A percentile compares a stretch with the other conserved stretches of the same genome.
Evolutionary conservation across 768 basidiomycete species (phyloP).

Genomic region (Crepidotus variabilis): DNA sequence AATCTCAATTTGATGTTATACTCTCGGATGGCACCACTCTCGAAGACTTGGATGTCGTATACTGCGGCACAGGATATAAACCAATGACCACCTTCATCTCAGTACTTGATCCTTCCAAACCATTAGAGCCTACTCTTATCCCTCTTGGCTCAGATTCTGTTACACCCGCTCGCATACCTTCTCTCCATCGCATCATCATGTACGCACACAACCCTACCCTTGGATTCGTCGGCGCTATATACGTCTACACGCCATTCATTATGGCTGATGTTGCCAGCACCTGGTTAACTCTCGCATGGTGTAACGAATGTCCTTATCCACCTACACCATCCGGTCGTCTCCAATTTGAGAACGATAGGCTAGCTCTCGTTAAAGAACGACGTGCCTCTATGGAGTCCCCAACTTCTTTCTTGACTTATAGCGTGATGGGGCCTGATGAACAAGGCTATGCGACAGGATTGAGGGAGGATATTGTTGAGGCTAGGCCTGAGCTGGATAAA

Average conservation of each 20-base stretch:
- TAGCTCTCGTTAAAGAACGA: conserved; percentile 21
- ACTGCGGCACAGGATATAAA: conserved; percentile 46
- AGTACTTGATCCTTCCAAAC: conserved; percentile 20
- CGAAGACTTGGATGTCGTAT: conserved; percentile 36
- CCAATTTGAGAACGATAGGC: conserved; percentile 32
- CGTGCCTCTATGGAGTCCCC: conserved; percentile 18
- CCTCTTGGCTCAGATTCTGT: conserved; percentile 25
- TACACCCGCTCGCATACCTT: conserved; percentile 36
- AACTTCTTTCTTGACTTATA: conserved; percentile 32
- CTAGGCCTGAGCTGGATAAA: conserved; percentile 23
- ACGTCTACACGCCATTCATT: conserved; percentile 44
- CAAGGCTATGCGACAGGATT: conserved; percentile 31
- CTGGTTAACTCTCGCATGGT: conserved; percentile 44
- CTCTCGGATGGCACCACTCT: conserved; percentile 35
- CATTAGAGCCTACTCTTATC: conserved; percentile 10
- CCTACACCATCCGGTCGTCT: conserved; percentile 28
- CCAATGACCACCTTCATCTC: conserved; percentile 38
- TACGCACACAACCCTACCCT: conserved; percentile 44
- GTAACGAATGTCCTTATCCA: conserved; percentile 27
- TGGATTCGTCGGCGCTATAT: conserved; percentile 40
- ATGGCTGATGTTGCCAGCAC: conserved; percentile 47
- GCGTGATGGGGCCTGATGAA: conserved; percentile 30
- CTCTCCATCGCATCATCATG: conserved; percentile 39
- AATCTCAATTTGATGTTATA: conserved; percentile 27
- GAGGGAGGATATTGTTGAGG: conserved; percentile 28